Base-by-base conservation (phyloP, 805 yeast genomes). In the Metschnikowia proteae region DNA sequence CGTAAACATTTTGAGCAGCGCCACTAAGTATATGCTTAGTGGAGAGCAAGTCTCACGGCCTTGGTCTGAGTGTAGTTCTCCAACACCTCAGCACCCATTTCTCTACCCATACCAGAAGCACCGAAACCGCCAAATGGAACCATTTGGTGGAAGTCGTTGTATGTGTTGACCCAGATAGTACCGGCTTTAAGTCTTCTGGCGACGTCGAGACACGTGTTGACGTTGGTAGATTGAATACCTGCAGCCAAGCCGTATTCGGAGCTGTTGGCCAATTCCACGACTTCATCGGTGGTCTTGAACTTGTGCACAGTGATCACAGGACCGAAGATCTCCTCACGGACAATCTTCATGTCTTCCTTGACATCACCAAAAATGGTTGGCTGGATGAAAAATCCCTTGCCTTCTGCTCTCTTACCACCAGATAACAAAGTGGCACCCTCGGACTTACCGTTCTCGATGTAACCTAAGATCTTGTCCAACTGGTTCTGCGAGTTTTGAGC, bases 81-180 rank as follows among this genome's bases (percentile, higher is more conserved):
- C 61, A 92, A 71, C 49, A 95, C 96, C 56, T 88, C 91, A 52
- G 79, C 80, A 62, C 97, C 97, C 79, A 90, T 82, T 76, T 92
- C 97, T 69, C 96, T 82, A 64, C 98, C 97, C 66, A 84, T 52
- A 69, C 98, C 98, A 50, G 94, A 84, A 78, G 83, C 82, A 68
- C 88, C 88, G 75, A 77, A 86, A 40, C 97, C 97, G 60, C 97
- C 97, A 68, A 91, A 91, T 62, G 97, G 97, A 68, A 91, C 86
- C 67, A 80, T 76, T 62, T 77, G 84, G 70, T 90, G 90, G 79
- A 89, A 84, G 64, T 88, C 94, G 71, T 90, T 90, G 70, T 88
- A 84, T 50, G 90, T 82, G 81, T 91, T 91, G 58, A 90, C 80
- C 92, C 96, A 92, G 57, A 91, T 82, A 50, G 92, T 87, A 64